phyloP scores from a whole-genome alignment of 805 yeast species.

The Candida mattraensis region DNA sequence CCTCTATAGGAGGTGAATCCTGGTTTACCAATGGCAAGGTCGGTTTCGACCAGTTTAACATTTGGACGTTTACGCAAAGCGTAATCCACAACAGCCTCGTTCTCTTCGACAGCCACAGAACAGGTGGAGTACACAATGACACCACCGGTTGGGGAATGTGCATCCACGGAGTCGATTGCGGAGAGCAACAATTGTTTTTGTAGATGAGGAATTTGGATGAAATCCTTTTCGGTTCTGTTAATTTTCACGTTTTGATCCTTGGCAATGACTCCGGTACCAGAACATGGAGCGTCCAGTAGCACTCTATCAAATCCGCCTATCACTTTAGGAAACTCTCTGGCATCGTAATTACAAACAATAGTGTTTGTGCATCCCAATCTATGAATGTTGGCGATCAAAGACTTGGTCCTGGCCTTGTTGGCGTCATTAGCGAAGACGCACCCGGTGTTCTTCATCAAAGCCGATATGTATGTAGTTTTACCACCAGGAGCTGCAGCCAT shows the following conservation, averaged over 20 bases:
- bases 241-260: conserved; percentile 95
- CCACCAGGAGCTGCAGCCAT: conserved; percentile 99
- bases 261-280: conserved; percentile 99
- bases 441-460: conserved; percentile 97
- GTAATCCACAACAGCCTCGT: conserved; percentile 98
- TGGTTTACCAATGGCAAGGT: conserved; percentile 89
- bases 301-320: conserved; percentile 98
- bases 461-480: conserved; percentile 91
- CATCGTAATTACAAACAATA: conserved; percentile 96
- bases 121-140: conserved; percentile 95
- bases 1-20: conserved; percentile 95
- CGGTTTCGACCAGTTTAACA: conserved; percentile 90
- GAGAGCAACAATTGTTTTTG: conserved; percentile 91
- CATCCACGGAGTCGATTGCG: conserved; percentile 97
- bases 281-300: conserved; percentile 96
- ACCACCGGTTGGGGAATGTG: conserved; percentile 89
- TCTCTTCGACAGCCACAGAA: conserved; percentile 97
- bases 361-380: conserved; percentile 96
- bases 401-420: conserved; percentile 93
- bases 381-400: conserved; percentile 95
- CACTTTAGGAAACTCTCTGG: conserved; percentile 96
- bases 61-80: conserved; percentile 96
- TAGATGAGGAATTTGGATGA: conserved; percentile 92
- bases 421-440: conserved; percentile 96
- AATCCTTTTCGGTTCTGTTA: conserved; percentile 93